These are phyloP conservation scores for Amanita muscaria DNA, from an alignment of 768 basidiomycete species.

Conservation along the genomic window DNA sequence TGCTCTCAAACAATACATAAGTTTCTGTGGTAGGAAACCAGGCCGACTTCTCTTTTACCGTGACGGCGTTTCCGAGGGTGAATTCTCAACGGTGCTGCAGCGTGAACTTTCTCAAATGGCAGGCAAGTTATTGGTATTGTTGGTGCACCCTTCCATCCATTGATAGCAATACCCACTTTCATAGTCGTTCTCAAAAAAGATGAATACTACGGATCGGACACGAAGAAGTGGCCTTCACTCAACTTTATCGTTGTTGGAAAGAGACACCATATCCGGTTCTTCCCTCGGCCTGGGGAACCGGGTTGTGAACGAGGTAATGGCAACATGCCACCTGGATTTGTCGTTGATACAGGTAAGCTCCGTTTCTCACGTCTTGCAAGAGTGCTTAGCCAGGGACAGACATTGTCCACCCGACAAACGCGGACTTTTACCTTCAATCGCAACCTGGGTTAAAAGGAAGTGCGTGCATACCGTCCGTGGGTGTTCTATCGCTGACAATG, in stretches of 20 bases:
- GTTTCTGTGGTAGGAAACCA: slow-evolving; percentile 16
- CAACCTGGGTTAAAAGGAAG: slow-evolving; percentile 49
- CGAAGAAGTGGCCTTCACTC: slow-evolving; percentile 27
- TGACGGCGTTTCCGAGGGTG: slow-evolving; percentile 39
- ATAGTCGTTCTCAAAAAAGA: too few relatives aligned
- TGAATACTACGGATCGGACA: too few relatives aligned
- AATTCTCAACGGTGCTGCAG: slow-evolving; percentile 25
- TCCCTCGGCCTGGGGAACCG: slow-evolving; percentile 23
- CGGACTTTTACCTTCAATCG: slow-evolving; percentile 49
- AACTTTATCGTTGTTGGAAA: slow-evolving; percentile 61
- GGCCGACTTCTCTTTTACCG: slow-evolving; percentile 35
- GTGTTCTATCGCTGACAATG: too few relatives aligned
- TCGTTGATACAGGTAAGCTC: slow-evolving; percentile 24
- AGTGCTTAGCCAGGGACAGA: slow-evolving; percentile 6
- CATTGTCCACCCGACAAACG: slow-evolving; percentile 36
- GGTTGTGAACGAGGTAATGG: slow-evolving; percentile 32
- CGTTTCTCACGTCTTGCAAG: background rate
- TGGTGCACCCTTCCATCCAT: background rate
- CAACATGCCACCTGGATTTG: slow-evolving; percentile 45
- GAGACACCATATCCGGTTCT: slow-evolving; percentile 47
- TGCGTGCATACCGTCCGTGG: slow-evolving; percentile 18
- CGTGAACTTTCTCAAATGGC: slow-evolving; percentile 38
- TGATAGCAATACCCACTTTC: background rate
- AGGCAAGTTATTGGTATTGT: too few relatives aligned
- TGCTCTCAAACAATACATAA: too few relatives aligned